A percentile compares a stretch with the other conserved stretches of the same genome.
Conservation (phyloP, 306 rosid genomes). For the Spatholobus suberectus region DNA sequence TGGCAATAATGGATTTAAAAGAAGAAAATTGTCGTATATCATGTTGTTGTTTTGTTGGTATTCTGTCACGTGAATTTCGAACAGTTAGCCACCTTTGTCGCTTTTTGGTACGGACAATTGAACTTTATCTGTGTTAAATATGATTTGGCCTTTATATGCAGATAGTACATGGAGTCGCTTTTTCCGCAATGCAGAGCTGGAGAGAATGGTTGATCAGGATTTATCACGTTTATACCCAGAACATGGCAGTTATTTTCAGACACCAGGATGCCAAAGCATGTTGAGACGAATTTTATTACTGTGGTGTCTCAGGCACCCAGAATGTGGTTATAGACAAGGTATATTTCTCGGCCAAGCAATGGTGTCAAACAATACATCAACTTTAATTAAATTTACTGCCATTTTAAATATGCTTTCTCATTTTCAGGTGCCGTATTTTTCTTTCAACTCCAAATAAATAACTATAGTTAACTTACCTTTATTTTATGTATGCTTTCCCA, state of each 20-base stretch:
- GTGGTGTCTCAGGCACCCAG: constrained; percentile 97
- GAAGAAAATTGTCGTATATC: background rate
- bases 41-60: constrained; percentile 10
- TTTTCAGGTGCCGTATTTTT: background rate
- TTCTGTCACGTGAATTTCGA: background rate
- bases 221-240: constrained; percentile 95
- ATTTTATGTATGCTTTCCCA: background rate
- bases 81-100: background rate
- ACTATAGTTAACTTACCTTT: background rate
- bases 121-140: constrained; percentile 30
- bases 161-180: constrained; percentile 99
- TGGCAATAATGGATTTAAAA: background rate
- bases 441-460: background rate
- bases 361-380: background rate
- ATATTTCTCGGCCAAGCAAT: constrained; percentile 34
- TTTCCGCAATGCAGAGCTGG: constrained; percentile 93
- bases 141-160: constrained; percentile 50
- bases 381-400: background rate
- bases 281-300: constrained; percentile 88
- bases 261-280: constrained; percentile 93
- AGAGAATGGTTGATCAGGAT: constrained; percentile 98
- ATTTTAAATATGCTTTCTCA: constrained; percentile 21
- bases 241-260: constrained; percentile 93
- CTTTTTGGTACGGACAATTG: background rate
- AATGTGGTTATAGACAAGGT: constrained; percentile 96